Conservation (phyloP, 1,139 yeast species). For the Eremothecium coryli region DNA sequence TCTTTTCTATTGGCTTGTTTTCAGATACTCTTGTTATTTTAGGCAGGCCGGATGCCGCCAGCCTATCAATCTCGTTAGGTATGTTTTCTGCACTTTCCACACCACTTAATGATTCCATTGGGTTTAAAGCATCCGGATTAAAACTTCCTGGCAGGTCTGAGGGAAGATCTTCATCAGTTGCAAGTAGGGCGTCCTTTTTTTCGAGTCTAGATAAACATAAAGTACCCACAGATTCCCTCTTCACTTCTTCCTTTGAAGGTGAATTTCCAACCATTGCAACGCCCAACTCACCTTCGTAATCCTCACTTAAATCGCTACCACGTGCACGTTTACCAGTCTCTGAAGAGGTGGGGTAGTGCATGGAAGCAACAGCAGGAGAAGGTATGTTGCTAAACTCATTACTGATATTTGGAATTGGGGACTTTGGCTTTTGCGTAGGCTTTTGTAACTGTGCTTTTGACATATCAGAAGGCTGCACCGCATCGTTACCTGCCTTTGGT, state of each 20-base stretch:
- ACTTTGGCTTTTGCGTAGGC: conserved; percentile 2
- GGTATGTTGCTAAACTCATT: background rate
- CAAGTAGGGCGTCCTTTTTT: too few species aligned
- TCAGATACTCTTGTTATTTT: too few species aligned
- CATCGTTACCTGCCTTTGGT: too few species aligned
- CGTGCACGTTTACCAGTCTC: background rate
- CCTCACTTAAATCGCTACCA: conserved; percentile 6
- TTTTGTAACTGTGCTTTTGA: background rate
- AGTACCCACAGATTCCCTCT: conserved; percentile 14
- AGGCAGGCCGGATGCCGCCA: too few species aligned
- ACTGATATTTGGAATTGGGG: background rate
- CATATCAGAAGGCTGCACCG: background rate
- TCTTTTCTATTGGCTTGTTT: too few species aligned
- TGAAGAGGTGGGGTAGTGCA: background rate
- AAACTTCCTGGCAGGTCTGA: conserved; percentile 2
- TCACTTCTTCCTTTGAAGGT: conserved; percentile 17
- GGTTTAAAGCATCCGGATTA: background rate
- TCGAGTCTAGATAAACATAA: too few species aligned
- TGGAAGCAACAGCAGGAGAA: conserved; percentile 1
- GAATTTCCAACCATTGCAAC: conserved; percentile 19
- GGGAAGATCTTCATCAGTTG: too few species aligned
- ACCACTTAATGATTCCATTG: too few species aligned
- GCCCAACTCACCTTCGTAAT: conserved; percentile 15
- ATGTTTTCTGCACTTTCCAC: too few species aligned
- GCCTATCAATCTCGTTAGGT: too few species aligned